Conservation (phyloP, 1,284 basidiomycete genomes). For the Golubevia pallescens region DNA sequence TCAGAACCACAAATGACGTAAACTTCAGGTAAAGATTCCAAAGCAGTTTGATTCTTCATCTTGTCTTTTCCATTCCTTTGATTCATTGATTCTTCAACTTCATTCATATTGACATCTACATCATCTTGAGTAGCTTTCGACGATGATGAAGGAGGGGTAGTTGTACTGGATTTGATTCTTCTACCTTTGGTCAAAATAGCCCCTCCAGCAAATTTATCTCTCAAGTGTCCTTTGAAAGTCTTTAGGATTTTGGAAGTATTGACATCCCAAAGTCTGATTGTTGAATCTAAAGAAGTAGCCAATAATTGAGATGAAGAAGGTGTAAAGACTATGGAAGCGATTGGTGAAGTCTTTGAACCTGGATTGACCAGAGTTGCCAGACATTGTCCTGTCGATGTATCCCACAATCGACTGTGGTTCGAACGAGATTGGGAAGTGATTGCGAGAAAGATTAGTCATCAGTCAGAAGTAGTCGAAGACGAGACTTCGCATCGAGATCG, state of each 20-base stretch:
- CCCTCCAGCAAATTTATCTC: conserved; percentile 27
- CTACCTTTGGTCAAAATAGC: neutral
- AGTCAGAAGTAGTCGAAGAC: too few species aligned
- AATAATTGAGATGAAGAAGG: conserved; percentile 45
- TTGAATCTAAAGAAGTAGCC: conserved; percentile 43
- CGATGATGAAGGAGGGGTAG: neutral
- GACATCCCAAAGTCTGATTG: conserved; percentile 55
- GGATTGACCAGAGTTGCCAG: conserved; percentile 48
- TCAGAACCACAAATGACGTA: conserved; percentile 39
- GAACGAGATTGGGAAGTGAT: too few species aligned
- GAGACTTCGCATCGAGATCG: too few species aligned
- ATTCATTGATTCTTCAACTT: neutral
- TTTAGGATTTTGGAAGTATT: conserved; percentile 53
- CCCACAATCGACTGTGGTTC: conserved; percentile 37
- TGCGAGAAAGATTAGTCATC: too few species aligned
- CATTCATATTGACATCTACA: neutral
- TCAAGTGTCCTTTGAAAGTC: conserved; percentile 42
- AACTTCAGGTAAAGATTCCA: conserved; percentile 2
- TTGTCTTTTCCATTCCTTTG: neutral
- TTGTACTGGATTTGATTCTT: neutral
- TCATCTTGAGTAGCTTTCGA: neutral
- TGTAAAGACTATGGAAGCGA: conserved; percentile 43
- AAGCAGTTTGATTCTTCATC: neutral
- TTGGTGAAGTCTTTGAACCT: conserved; percentile 26
- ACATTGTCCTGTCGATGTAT: conserved; percentile 46